Percentiles rank a stretch among this genome's conserved stretches.
Evolutionary conservation across 306 rosid species (phyloP).

Genomic region (Prunus davidiana): DNA sequence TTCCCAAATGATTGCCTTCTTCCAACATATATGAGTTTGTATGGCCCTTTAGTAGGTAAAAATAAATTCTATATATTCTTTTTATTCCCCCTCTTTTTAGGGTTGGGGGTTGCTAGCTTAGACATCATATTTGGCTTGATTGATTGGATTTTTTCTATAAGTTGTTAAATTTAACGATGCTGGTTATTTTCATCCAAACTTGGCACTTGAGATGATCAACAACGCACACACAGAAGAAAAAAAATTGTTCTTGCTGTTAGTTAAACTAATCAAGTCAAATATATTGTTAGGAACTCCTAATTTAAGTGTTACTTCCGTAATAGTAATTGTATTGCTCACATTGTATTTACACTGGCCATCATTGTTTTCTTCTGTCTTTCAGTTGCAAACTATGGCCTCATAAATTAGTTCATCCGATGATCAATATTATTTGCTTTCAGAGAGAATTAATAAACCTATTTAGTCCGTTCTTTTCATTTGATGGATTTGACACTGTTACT

Average conservation of each 20-base stretch:
- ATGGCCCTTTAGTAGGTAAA: too few relatives aligned
- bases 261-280: neutral
- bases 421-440: neutral
- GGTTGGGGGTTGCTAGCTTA: too few relatives aligned
- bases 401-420: neutral
- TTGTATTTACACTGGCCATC: too few relatives aligned
- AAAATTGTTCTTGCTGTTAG: too few relatives aligned
- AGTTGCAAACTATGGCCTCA: neutral
- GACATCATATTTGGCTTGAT: neutral
- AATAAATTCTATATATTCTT: too few relatives aligned
- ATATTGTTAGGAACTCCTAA: too few relatives aligned
- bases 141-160: neutral
- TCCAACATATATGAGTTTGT: too few relatives aligned
- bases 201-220: neutral
- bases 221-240: neutral
- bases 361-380: neutral
- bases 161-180: neutral
- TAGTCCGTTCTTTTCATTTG: constrained; percentile 2
- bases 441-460: neutral
- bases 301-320: neutral
- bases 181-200: too few relatives aligned
- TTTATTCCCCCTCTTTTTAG: too few relatives aligned
- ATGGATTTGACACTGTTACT: constrained; percentile 7
- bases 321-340: neutral
- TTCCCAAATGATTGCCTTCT: too few relatives aligned